Evolutionary conservation across 331 rosid species (phyloP).

Genomic region (Rhamnella rubrinervis): DNA sequence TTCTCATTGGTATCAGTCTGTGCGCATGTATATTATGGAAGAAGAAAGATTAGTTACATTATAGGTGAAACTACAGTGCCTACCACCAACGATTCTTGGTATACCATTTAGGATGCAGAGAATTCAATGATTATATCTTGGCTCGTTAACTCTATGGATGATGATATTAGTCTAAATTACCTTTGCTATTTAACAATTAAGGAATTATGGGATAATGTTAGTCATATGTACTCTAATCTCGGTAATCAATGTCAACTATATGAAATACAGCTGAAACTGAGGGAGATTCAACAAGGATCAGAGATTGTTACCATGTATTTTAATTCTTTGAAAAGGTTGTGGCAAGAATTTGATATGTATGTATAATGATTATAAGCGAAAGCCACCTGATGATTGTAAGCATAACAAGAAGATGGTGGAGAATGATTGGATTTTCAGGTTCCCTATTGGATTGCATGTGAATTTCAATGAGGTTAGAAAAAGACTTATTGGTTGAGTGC

Average conservation of each 20-base stretch:
- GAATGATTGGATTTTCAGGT: background rate
- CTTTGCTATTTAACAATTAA: background rate
- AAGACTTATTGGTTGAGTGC: background rate
- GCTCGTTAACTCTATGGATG: conserved; percentile 1
- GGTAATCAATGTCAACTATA: background rate
- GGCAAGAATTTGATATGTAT: background rate
- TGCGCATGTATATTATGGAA: background rate
- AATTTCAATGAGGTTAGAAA: conserved; percentile 2
- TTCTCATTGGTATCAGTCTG: background rate
- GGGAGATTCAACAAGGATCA: background rate
- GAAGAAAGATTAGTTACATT: background rate
- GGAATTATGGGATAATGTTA: background rate
- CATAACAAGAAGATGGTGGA: background rate
- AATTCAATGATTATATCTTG: background rate
- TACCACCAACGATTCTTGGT: background rate
- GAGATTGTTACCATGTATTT: background rate
- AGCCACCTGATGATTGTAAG: background rate
- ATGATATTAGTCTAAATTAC: background rate
- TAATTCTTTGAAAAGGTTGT: background rate
- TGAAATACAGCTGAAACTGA: background rate
- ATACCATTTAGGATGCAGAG: background rate
- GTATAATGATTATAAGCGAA: conserved; percentile 8
- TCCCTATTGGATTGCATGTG: background rate
- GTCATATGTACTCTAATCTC: background rate
- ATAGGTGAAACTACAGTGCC: background rate